A percentile compares a stretch with the other conserved stretches of the same genome.
Conservation (phyloP, 306 rosid genomes). For the Inga oerstediana region DNA sequence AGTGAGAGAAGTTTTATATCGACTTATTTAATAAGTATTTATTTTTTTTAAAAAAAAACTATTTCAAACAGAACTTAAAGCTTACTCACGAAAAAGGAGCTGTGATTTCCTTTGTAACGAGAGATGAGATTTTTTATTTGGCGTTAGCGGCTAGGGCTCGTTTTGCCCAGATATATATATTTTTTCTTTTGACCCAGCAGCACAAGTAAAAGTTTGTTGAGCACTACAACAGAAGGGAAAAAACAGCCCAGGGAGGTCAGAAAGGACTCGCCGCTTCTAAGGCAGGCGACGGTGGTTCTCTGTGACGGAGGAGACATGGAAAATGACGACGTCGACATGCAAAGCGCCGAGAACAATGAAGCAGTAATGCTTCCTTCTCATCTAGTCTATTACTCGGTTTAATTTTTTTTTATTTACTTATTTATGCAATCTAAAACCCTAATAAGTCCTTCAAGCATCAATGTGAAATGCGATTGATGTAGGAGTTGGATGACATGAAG, state of each 20-base stretch:
- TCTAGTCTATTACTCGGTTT: not conserved
- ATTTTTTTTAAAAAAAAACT: no score
- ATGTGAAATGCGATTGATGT: not conserved
- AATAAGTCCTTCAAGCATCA: slow-evolving; percentile 21
- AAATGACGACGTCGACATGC: slow-evolving; percentile 58
- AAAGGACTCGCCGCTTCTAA: not conserved
- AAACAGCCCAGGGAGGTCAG: not conserved
- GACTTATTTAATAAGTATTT: no score
- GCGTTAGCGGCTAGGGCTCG: not conserved
- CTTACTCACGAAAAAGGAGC: no score
- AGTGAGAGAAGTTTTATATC: no score
- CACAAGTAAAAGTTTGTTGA: not conserved
- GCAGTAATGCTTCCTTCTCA: slow-evolving; percentile 30
- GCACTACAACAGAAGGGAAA: not conserved
- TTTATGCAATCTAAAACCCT: slow-evolving; percentile 36
- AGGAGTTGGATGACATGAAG: slow-evolving; percentile 76
- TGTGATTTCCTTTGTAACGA: no score
- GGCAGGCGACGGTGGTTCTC: slow-evolving; percentile 29
- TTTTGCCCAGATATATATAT: not conserved
- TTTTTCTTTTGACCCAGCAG: no score
- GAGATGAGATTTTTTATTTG: no score
- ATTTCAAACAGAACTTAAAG: no score
- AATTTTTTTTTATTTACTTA: not conserved
- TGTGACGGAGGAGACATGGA: slow-evolving; percentile 42
- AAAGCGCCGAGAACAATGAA: slow-evolving; percentile 48